phyloP scores from a whole-genome alignment of 106 monocot genomes.

The Platanthera zijinensis region DNA sequence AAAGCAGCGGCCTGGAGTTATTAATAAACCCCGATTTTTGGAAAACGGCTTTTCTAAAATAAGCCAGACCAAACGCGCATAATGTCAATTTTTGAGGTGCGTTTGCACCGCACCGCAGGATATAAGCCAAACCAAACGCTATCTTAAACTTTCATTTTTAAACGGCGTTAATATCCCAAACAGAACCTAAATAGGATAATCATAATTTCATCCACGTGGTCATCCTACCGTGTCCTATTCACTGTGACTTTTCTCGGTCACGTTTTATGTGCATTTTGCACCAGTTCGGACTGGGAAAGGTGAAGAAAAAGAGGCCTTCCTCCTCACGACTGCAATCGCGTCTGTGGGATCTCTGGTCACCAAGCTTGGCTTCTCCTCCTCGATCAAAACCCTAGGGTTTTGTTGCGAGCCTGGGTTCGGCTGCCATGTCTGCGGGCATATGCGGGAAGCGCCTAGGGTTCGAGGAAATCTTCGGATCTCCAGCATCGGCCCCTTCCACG shows the following conservation, averaged over 20 bases:
- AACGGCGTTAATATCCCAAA: too few species aligned
- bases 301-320: not conserved
- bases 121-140: too few species aligned
- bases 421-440: constrained; percentile 82
- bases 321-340: not conserved
- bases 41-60: too few species aligned
- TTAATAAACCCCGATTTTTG: too few species aligned
- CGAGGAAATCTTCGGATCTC: constrained; percentile 79
- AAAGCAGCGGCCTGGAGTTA: too few species aligned
- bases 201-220: too few species aligned
- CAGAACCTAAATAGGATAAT: too few species aligned
- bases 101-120: too few species aligned
- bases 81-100: too few species aligned
- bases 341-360: not conserved
- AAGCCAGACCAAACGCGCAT: too few species aligned
- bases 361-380: not conserved
- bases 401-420: constrained; percentile 12
- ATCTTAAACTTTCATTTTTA: too few species aligned
- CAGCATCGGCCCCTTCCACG: constrained; percentile 29
- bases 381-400: constrained; percentile 21
- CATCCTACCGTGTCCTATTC: too few species aligned
- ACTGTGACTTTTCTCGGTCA: not conserved
- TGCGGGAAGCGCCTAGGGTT: constrained; percentile 82
- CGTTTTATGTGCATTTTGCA: not conserved
- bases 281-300: not conserved